Conservation (phyloP, 352 stramenopile genomes). For the Globisporangium acanthophoron region DNA sequence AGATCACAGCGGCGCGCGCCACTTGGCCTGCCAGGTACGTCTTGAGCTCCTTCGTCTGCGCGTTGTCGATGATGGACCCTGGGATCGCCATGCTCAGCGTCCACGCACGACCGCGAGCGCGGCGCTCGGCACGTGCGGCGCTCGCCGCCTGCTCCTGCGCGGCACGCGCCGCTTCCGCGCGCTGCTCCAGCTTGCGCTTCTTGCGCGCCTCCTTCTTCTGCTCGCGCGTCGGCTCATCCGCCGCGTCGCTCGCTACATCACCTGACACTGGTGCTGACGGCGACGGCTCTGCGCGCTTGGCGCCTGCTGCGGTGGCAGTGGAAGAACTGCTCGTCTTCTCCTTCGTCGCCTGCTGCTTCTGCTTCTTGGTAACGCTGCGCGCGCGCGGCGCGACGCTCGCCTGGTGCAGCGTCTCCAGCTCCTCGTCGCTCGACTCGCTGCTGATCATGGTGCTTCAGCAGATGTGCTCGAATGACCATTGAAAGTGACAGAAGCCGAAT, state of each 20-base stretch:
- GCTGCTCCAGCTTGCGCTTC: constrained; percentile 62
- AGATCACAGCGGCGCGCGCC: constrained; percentile 94
- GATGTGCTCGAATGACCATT: too few species aligned
- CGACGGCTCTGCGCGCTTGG: background rate
- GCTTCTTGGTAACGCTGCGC: constrained; percentile 18
- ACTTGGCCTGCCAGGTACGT: constrained; percentile 96
- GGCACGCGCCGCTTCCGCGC: constrained; percentile 27
- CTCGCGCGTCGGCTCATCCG: constrained; percentile 34
- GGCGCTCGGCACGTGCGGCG: constrained; percentile 26
- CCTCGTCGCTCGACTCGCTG: constrained; percentile 87
- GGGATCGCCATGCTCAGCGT: constrained; percentile 96
- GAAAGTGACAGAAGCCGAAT: too few species aligned
- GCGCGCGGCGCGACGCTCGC: constrained; percentile 19
- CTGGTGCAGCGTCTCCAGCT: constrained; percentile 65
- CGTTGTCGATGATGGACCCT: constrained; percentile 96
- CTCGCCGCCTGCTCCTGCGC: constrained; percentile 19
- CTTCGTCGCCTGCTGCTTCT: constrained; percentile 15
- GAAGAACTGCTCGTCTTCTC: constrained; percentile 11
- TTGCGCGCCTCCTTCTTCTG: constrained; percentile 72
- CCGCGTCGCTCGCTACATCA: constrained; percentile 11
- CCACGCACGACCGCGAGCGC: constrained; percentile 64
- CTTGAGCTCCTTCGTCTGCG: constrained; percentile 95
- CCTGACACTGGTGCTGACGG: background rate
- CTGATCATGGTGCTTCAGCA: constrained; percentile 54
- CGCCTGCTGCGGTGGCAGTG: background rate